Conservation (phyloP, 768 basidiomycete species). For the Leccinum subgranulosum region DNA sequence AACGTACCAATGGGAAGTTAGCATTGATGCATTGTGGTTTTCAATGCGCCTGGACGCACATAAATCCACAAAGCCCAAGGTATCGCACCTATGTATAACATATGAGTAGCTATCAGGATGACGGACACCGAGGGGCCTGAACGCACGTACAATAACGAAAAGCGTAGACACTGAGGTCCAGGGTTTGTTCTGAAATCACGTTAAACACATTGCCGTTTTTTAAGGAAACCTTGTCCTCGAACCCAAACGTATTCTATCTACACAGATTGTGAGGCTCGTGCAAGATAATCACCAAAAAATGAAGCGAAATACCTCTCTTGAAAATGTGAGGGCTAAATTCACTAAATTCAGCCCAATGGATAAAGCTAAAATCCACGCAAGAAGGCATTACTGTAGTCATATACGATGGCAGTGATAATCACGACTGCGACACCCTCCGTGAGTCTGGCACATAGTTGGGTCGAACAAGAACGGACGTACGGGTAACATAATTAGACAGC, state of each 20-base stretch:
- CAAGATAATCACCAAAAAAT: not conserved
- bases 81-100: not conserved
- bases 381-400: not conserved
- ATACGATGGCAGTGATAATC: not conserved
- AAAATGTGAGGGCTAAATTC: slow-evolving; percentile 6
- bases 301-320: slow-evolving; percentile 6
- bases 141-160: slow-evolving; percentile 12
- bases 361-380: not conserved
- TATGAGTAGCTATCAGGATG: not conserved
- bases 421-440: not conserved
- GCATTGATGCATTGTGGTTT: not conserved
- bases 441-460: not conserved
- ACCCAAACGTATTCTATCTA: slow-evolving; percentile 18
- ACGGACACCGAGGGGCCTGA: not conserved
- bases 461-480: not conserved
- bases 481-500: not conserved
- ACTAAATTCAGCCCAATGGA: not conserved
- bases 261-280: not conserved
- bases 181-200: not conserved
- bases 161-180: slow-evolving; percentile 12
- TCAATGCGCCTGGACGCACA: not conserved
- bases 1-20: not conserved
- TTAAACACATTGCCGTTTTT: not conserved
- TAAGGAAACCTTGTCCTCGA: not conserved
- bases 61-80: not conserved